phyloP scores from a whole-genome alignment of 345 rosid genomes.

The Acer campestre region DNA sequence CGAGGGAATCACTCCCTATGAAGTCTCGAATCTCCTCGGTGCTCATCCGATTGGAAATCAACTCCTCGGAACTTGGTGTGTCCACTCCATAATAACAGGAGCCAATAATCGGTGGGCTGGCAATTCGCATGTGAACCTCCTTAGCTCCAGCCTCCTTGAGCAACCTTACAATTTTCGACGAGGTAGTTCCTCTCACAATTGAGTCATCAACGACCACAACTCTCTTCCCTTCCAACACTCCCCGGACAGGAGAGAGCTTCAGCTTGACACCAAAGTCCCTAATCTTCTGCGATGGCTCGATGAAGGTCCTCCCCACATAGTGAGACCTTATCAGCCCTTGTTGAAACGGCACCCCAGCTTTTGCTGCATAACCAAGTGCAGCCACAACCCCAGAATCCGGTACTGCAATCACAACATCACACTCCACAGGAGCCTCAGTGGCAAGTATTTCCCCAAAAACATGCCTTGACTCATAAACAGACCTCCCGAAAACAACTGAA shows the following conservation, averaged over 20 bases:
- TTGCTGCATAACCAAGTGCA: constrained; percentile 86
- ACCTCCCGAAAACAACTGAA: constrained; percentile 81
- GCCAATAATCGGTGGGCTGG: constrained; percentile 84
- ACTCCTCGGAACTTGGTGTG: constrained; percentile 83
- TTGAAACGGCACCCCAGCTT: constrained; percentile 83
- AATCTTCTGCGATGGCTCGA: constrained; percentile 91
- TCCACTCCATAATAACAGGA: constrained; percentile 98
- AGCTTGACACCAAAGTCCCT: constrained; percentile 98
- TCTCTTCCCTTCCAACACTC: constrained; percentile 82
- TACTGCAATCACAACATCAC: constrained; percentile 95
- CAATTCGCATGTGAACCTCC: constrained; percentile 97
- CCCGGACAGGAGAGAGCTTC: constrained; percentile 84
- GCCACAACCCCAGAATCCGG: constrained; percentile 98
- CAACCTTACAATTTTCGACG: constrained; percentile 82
- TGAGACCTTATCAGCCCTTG: constrained; percentile 93
- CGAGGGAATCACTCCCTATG: constrained; percentile 85
- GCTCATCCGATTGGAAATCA: constrained; percentile 88
- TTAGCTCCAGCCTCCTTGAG: constrained; percentile 90
- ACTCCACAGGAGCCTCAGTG: constrained; percentile 70
- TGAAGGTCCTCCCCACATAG: constrained; percentile 93
- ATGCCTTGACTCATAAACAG: constrained; percentile 81
- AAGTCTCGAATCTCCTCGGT: constrained; percentile 74
- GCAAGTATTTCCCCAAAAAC: constrained; percentile 85
- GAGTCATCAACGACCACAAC: constrained; percentile 98
- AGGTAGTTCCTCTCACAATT: constrained; percentile 90